These are phyloP conservation scores for Breynia disticha DNA, from an alignment of 441 rosid genomes.

Conservation along the genomic window DNA sequence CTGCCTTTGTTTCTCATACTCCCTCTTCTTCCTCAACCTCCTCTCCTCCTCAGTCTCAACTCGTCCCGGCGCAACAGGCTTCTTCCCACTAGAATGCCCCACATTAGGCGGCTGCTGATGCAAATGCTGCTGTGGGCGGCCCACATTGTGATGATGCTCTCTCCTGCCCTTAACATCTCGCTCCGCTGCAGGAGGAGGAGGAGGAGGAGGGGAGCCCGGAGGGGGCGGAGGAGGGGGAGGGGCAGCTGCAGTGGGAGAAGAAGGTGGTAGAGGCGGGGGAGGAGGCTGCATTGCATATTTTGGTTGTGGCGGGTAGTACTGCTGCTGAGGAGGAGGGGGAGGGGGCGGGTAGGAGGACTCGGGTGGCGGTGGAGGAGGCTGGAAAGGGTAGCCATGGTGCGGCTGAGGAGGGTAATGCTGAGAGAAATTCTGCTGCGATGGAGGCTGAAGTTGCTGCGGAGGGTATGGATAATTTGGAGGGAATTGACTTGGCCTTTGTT, in stretches of 20 bases:
- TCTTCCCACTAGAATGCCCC: conserved; percentile 23
- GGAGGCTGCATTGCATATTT: conserved; percentile 35
- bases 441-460: conserved; percentile 21
- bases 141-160: conserved; percentile 30
- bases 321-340: conserved; percentile 51
- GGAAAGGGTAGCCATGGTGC: conserved; percentile 56
- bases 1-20: conserved; percentile 75
- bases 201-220: conserved; percentile 63
- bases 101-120: conserved; percentile 33
- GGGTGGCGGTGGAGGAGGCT: conserved; percentile 40
- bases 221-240: conserved; percentile 94
- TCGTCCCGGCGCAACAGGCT: conserved; percentile 43
- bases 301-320: conserved; percentile 37
- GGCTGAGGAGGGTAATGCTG: conserved; percentile 43
- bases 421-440: conserved; percentile 29
- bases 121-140: conserved; percentile 32
- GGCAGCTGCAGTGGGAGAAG: conserved; percentile 54
- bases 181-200: conserved; percentile 40
- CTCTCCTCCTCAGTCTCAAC: conserved; percentile 92
- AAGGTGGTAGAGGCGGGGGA: conserved; percentile 53
- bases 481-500: conserved; percentile 31
- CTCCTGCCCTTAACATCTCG: conserved; percentile 41
- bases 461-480: conserved; percentile 25
- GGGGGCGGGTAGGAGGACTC: conserved; percentile 54
- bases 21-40: conserved; percentile 82